A percentile compares a stretch with the other conserved stretches of the same genome.
These are phyloP conservation scores for Aspergillus hancockii DNA, from an alignment of 495 filamentous ascomycete genomes.

Conservation along the genomic window DNA sequence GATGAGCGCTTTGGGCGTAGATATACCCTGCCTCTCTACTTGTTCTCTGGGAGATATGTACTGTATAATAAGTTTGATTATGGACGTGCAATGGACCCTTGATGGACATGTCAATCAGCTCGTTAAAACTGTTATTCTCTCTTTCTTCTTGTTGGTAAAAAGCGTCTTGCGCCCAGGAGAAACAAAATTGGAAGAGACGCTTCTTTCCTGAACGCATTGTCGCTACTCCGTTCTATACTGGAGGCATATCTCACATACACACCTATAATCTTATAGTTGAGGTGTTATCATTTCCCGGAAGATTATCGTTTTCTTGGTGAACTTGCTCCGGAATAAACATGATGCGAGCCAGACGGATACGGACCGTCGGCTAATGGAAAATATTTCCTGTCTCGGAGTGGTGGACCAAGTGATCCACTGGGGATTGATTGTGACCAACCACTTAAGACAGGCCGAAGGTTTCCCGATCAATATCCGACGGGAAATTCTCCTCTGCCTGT, in stretches of 20 bases:
- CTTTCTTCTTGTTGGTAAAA: neutral
- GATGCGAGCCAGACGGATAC: neutral
- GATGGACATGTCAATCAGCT: neutral
- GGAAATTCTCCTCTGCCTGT: neutral
- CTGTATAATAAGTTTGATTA: neutral
- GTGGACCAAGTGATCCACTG: neutral
- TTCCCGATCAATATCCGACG: neutral
- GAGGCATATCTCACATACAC: neutral
- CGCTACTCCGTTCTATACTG: neutral
- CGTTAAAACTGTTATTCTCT: no score
- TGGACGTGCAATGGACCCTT: constrained; percentile 1
- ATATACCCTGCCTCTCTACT: neutral
- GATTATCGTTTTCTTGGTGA: neutral
- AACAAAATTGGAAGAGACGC: no score
- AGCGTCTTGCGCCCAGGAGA: neutral
- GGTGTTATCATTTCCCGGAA: neutral
- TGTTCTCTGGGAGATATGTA: neutral
- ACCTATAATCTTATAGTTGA: no score
- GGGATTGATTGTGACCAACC: neutral
- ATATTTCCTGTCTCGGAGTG: neutral
- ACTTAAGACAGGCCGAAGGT: neutral
- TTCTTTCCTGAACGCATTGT: no score
- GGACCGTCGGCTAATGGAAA: neutral
- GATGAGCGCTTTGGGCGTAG: neutral
- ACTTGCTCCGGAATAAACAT: neutral